Conservation (phyloP, 2,329 filamentous ascomycete species). For the Aspergillus awamori region DNA sequence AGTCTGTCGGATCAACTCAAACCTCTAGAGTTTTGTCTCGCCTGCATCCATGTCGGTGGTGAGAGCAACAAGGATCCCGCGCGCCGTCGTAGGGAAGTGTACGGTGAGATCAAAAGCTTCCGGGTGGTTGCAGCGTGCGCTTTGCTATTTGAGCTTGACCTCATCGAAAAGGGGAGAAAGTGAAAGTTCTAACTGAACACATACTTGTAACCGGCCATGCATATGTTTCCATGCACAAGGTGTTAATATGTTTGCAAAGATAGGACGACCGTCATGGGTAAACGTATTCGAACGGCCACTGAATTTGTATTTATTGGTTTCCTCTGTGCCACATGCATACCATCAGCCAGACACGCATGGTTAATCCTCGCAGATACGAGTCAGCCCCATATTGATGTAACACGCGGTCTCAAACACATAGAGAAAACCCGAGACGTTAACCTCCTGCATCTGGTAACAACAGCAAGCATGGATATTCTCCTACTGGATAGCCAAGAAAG, state of each 20-base stretch:
- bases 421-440: neutral
- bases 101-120: constrained; percentile 21
- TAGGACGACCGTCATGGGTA: too few species aligned
- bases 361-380: neutral
- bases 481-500: neutral
- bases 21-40: constrained; percentile 20
- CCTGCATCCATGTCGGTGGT: constrained; percentile 19
- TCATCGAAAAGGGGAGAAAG: constrained; percentile 9
- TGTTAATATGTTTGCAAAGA: too few species aligned
- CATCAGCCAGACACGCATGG: neutral
- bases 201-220: too few species aligned
- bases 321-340: neutral
- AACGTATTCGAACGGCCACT: neutral
- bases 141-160: constrained; percentile 22
- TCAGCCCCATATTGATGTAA: neutral
- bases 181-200: neutral
- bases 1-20: constrained; percentile 12
- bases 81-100: neutral
- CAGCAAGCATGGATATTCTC: neutral
- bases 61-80: neutral
- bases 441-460: neutral
- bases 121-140: constrained; percentile 21
- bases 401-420: neutral
- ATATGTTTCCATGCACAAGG: too few species aligned
- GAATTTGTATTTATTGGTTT: neutral